phyloP scores from a whole-genome alignment of 2,329 filamentous ascomycete species.

The Teratosphaeria gauchensis region DNA sequence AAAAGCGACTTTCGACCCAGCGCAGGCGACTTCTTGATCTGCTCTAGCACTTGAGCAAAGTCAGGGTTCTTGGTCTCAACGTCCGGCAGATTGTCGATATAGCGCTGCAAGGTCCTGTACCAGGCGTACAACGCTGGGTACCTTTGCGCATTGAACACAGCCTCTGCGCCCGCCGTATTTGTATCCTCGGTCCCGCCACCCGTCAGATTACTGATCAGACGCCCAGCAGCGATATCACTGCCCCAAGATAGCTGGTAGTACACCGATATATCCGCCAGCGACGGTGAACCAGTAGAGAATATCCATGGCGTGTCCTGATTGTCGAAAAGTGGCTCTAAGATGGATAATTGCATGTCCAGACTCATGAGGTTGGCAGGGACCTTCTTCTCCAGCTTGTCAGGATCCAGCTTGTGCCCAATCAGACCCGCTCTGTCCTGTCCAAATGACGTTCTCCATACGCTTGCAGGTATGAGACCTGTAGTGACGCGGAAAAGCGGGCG shows the following conservation, averaged over 20 bases:
- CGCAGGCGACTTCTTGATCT: slow-evolving; percentile 16
- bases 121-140: slow-evolving; percentile 29
- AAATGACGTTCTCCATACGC: slow-evolving; percentile 31
- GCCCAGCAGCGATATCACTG: slow-evolving; percentile 28
- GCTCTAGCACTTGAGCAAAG: slow-evolving; percentile 16
- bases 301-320: slow-evolving; percentile 24
- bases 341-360: slow-evolving; percentile 29
- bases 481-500: slow-evolving; percentile 31
- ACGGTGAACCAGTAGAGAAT: slow-evolving; percentile 26
- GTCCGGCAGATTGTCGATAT: slow-evolving; percentile 23
- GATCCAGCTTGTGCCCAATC: slow-evolving; percentile 30
- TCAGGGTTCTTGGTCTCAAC: slow-evolving; percentile 15
- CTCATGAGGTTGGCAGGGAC: slow-evolving; percentile 28
- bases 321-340: slow-evolving; percentile 29
- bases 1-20: slow-evolving; percentile 15
- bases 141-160: slow-evolving; percentile 29
- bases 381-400: slow-evolving; percentile 31
- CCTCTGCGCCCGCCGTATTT: slow-evolving; percentile 10
- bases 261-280: slow-evolving; percentile 28
- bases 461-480: slow-evolving; percentile 31
- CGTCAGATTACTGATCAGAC: slow-evolving; percentile 27
- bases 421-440: slow-evolving; percentile 29
- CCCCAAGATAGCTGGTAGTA: slow-evolving; percentile 33
- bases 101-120: slow-evolving; percentile 27
- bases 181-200: slow-evolving; percentile 25